Conservation (phyloP, 2,329 filamentous ascomycete species). For the Arthrinium puccinioides region DNA sequence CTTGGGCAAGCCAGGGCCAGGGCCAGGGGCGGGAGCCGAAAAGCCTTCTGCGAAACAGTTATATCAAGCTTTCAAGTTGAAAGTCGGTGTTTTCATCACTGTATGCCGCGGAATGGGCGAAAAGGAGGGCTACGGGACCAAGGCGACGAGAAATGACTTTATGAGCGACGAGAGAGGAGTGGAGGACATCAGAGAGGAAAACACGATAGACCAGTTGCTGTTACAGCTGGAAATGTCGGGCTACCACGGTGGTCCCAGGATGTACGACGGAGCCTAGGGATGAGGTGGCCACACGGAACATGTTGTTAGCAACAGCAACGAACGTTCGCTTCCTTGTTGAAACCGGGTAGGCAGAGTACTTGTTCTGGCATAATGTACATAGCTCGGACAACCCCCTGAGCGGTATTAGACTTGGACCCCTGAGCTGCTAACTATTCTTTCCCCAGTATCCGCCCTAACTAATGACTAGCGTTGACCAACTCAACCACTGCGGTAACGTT, state of each 20-base stretch:
- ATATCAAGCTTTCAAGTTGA: constrained; percentile 62
- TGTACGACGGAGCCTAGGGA: too few relatives aligned
- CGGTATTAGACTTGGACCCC: too few relatives aligned
- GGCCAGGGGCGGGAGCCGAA: constrained; percentile 12
- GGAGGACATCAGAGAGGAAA: constrained; percentile 35
- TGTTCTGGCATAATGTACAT: too few relatives aligned
- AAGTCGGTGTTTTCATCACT: constrained; percentile 65
- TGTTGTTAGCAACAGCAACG: too few relatives aligned
- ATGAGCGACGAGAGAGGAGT: constrained; percentile 25
- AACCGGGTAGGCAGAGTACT: too few relatives aligned
- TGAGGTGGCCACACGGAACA: too few relatives aligned
- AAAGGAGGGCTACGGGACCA: constrained; percentile 44
- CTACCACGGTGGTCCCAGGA: constrained; percentile 43
- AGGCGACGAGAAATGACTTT: constrained; percentile 14
- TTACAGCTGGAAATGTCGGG: constrained; percentile 63
- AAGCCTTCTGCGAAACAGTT: constrained; percentile 31
- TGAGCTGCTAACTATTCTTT: too few relatives aligned
- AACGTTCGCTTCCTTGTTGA: too few relatives aligned
- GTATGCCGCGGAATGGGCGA: constrained; percentile 63
- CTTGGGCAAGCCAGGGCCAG: constrained; percentile 22
- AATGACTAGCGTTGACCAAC: too few relatives aligned
- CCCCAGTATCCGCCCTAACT: too few relatives aligned
- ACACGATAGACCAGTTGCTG: constrained; percentile 61
- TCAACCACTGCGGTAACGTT: too few relatives aligned
- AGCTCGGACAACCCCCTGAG: too few relatives aligned